Evolutionary conservation across 2,329 filamentous ascomycete species (phyloP).

Genomic region (Paecilomyces formosus): DNA sequence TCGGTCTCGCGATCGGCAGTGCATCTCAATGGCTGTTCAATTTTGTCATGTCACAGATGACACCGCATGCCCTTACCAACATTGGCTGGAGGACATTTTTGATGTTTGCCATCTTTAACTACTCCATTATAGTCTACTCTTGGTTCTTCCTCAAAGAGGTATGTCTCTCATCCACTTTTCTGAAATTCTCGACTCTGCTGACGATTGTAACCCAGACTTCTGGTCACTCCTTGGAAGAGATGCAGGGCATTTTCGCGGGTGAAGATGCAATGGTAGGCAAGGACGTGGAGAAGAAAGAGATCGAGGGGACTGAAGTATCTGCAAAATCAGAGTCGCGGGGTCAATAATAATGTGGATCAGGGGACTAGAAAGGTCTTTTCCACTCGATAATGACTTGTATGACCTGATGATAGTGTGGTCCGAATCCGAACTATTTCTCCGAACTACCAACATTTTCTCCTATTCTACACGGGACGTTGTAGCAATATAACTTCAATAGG

Average conservation of each 20-base stretch:
- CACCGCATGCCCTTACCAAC: constrained; percentile 36
- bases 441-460: neutral
- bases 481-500: no score
- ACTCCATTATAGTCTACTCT: constrained; percentile 36
- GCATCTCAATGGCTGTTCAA: constrained; percentile 35
- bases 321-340: neutral
- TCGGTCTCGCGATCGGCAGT: constrained; percentile 26
- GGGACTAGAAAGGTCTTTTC: neutral
- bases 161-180: constrained; percentile 1
- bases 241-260: constrained; percentile 30
- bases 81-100: constrained; percentile 45
- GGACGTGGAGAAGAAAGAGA: neutral
- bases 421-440: neutral
- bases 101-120: constrained; percentile 46
- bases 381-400: neutral
- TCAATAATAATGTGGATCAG: neutral
- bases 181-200: neutral
- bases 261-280: constrained; percentile 1
- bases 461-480: neutral
- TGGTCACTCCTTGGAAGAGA: constrained; percentile 39
- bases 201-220: constrained; percentile 26
- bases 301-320: neutral
- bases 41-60: constrained; percentile 32
- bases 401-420: neutral
- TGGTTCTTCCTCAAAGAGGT: constrained; percentile 38